Conservation (phyloP, 768 basidiomycete genomes). For the Xerocomus spinulosus region DNA sequence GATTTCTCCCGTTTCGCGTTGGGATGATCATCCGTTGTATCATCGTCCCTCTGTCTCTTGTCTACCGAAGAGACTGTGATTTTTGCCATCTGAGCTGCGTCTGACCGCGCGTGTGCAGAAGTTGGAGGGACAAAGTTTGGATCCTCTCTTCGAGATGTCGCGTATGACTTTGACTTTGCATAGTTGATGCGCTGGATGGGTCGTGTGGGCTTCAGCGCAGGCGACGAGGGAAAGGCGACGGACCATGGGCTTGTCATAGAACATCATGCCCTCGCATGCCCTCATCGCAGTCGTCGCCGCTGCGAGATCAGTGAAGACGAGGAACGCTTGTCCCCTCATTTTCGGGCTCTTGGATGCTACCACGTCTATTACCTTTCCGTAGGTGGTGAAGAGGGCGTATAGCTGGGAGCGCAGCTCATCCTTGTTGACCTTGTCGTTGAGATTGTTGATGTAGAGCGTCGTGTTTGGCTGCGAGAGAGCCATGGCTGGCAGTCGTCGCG, state of each 20-base stretch:
- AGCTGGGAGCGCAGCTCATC: conserved; percentile 81
- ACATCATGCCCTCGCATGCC: conserved; percentile 86
- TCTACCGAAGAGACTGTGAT: conserved; percentile 36
- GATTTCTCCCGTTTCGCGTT: conserved; percentile 66
- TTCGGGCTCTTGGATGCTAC: conserved; percentile 81
- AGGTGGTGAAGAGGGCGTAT: conserved; percentile 85
- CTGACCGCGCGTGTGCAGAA: conserved; percentile 53
- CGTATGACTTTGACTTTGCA: conserved; percentile 85
- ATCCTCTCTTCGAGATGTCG: conserved; percentile 74
- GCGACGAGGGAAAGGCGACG: conserved; percentile 29
- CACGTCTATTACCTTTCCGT: conserved; percentile 91
- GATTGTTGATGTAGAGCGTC: conserved; percentile 88
- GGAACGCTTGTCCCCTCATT: conserved; percentile 93
- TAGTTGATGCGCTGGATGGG: conserved; percentile 76
- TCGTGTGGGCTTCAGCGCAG: conserved; percentile 8
- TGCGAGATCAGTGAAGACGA: conserved; percentile 90
- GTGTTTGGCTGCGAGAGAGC: conserved; percentile 68
- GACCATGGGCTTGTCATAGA: conserved; percentile 91
- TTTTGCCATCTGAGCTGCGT: conserved; percentile 39
- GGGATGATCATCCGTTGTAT: conserved; percentile 47
- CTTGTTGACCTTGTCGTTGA: conserved; percentile 91
- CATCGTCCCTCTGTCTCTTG: conserved; percentile 69
- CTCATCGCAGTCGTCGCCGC: conserved; percentile 90
- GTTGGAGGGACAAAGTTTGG: conserved; percentile 75
- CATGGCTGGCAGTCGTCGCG: conserved; percentile 26